Percentiles rank a stretch among this genome's conserved stretches.
phyloP scores from a whole-genome alignment of 768 basidiomycete species.

The Xerocomellus intermedius region DNA sequence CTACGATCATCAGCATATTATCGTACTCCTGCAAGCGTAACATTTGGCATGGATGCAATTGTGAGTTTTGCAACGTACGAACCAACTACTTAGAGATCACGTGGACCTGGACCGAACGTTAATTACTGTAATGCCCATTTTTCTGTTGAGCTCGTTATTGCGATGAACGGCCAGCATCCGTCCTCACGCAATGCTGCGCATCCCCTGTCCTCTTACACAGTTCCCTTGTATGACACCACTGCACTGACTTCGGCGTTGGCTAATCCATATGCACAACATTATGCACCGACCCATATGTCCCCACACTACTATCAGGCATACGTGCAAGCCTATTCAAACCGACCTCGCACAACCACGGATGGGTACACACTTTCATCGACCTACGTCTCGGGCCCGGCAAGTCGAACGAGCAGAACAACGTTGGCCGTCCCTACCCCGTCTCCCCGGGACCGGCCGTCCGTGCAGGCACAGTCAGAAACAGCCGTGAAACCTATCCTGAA shows the following conservation, averaged over 20 bases:
- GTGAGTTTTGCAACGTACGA: neutral
- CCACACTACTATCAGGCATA: conserved; percentile 60
- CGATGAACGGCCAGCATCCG: conserved; percentile 14
- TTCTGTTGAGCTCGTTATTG: neutral
- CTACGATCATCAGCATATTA: too few species aligned
- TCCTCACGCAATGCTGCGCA: neutral
- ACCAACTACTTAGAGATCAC: conserved; percentile 19
- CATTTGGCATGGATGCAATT: too few species aligned
- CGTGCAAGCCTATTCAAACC: conserved; percentile 32
- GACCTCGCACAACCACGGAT: conserved; percentile 28
- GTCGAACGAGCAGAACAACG: neutral
- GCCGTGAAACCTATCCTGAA: conserved; percentile 14
- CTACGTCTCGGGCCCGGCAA: conserved; percentile 27
- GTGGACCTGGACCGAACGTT: conserved; percentile 15
- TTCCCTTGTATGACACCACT: conserved; percentile 24
- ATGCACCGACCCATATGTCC: conserved; percentile 35
- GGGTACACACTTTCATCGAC: conserved; percentile 42
- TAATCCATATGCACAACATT: conserved; percentile 30
- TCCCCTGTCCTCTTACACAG: conserved; percentile 5
- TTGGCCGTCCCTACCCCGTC: neutral
- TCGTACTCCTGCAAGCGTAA: too few species aligned
- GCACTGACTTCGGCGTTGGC: conserved; percentile 25
- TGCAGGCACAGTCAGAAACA: conserved; percentile 2
- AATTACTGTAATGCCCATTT: neutral
- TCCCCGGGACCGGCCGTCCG: conserved; percentile 2